Conservation (phyloP, 2,329 filamentous ascomycete species). For the Exserohilum rostratum region DNA sequence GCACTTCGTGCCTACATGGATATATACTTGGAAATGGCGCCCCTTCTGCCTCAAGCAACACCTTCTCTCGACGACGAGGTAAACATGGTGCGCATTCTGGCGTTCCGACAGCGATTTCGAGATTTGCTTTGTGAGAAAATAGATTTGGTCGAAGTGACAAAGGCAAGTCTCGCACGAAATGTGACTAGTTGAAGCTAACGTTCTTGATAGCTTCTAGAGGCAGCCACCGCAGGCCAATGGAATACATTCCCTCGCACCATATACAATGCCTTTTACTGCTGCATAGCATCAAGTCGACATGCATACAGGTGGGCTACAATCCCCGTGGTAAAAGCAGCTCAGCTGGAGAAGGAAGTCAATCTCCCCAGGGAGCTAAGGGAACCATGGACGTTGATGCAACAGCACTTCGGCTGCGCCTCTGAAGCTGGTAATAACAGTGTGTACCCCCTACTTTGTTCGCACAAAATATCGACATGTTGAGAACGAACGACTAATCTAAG, state of each 20-base stretch:
- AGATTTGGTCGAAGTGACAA: background rate
- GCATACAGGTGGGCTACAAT: slow-evolving; percentile 6
- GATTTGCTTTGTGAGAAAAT: background rate
- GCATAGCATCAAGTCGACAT: slow-evolving; percentile 2
- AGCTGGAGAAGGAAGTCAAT: slow-evolving; percentile 4
- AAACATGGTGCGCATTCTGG: background rate
- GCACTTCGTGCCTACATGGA: slow-evolving; percentile 2
- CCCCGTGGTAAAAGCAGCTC: slow-evolving; percentile 4
- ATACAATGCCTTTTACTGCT: slow-evolving; percentile 9
- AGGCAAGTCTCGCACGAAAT: background rate
- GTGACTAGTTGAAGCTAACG: background rate
- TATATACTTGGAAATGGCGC: slow-evolving; percentile 7
- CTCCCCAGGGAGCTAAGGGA: background rate
- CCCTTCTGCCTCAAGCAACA: slow-evolving; percentile 1
- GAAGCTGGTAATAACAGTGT: slow-evolving; percentile 1
- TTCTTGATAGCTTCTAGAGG: background rate
- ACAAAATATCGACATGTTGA: background rate
- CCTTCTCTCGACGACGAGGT: slow-evolving; percentile 3
- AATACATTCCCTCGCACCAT: background rate
- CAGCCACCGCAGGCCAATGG: background rate
- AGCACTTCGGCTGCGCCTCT: slow-evolving; percentile 3
- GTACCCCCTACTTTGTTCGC: background rate
- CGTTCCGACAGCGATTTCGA: background rate
- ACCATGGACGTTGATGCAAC: slow-evolving; percentile 2
- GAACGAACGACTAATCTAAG: background rate